phyloP scores from a whole-genome alignment of 805 yeast species.

The Starmerella bombicola region DNA sequence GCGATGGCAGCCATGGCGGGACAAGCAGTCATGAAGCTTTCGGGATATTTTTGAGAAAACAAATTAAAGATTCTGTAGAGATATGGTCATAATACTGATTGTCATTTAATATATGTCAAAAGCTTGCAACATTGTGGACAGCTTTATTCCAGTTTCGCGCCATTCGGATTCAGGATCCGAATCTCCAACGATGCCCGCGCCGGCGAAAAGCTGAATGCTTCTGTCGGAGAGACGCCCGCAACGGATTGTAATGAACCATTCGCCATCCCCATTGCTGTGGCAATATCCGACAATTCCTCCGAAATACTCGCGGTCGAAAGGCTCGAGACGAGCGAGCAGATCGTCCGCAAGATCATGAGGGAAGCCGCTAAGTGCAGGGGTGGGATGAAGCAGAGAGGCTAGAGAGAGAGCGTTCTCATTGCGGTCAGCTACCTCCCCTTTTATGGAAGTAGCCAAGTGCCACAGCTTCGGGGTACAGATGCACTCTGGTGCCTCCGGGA shows the following conservation, averaged over 20 bases:
- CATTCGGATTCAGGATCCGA: conserved; percentile 16
- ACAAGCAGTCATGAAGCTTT: too few relatives aligned
- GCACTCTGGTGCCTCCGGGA: conserved; percentile 3
- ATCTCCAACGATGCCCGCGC: conserved; percentile 16
- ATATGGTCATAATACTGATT: too few relatives aligned
- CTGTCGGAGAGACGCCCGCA: conserved; percentile 5
- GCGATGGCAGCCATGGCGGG: too few relatives aligned
- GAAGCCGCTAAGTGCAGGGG: conserved; percentile 17
- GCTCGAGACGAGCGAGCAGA: conserved; percentile 9
- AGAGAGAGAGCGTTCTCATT: conserved; percentile 7
- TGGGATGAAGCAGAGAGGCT: conserved; percentile 13
- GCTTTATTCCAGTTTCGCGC: conserved; percentile 14
- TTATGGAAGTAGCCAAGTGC: conserved; percentile 12
- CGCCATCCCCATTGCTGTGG: conserved; percentile 15
- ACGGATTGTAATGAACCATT: conserved; percentile 15
- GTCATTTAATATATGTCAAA: conserved; percentile 1
- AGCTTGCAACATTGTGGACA: conserved; percentile 13
- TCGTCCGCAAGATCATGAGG: conserved; percentile 10
- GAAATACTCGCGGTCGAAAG: conserved; percentile 15
- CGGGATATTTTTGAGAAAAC: too few relatives aligned
- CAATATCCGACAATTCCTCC: conserved; percentile 16
- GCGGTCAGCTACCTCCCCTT: conserved; percentile 1
- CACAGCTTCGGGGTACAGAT: conserved; percentile 11
- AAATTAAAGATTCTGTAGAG: too few relatives aligned
- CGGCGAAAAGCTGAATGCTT: conserved; percentile 11